These are phyloP conservation scores for Ophiostoma quercus DNA, from an alignment of 2,329 filamentous ascomycete genomes.

Conservation along the genomic window DNA sequence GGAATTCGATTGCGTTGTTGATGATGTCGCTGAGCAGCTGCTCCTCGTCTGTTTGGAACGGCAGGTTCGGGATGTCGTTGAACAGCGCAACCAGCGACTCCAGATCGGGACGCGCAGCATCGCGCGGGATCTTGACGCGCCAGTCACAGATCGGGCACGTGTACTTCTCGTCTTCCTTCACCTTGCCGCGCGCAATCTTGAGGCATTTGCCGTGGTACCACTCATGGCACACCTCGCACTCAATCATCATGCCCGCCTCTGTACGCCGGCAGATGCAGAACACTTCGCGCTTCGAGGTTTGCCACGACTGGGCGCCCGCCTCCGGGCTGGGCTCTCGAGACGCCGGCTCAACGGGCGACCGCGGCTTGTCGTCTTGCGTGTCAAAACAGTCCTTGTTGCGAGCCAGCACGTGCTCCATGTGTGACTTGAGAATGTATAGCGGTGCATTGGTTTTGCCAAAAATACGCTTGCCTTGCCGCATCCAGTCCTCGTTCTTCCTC, in stretches of 20 bases:
- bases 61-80: slow-evolving; percentile 71
- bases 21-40: slow-evolving; percentile 81
- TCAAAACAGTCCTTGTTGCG: slow-evolving; percentile 91
- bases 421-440: slow-evolving; percentile 86
- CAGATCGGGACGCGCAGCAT: slow-evolving; percentile 89
- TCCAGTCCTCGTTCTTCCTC: slow-evolving; percentile 97
- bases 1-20: slow-evolving; percentile 75
- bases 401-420: slow-evolving; percentile 89
- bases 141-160: slow-evolving; percentile 98
- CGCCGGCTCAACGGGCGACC: slow-evolving; percentile 84
- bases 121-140: slow-evolving; percentile 91
- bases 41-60: slow-evolving; percentile 95
- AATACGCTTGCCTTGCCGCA: slow-evolving; percentile 94
- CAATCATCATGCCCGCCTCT: slow-evolving; percentile 99
- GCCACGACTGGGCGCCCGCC: slow-evolving; percentile 49
- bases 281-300: slow-evolving; percentile 67
- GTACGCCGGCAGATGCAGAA: slow-evolving; percentile 94
- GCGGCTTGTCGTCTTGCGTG: slow-evolving; percentile 72
- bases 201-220: slow-evolving; percentile 99
- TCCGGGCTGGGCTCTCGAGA: slow-evolving; percentile 69
- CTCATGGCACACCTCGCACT: slow-evolving; percentile 96
- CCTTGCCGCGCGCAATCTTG: slow-evolving; percentile 94
- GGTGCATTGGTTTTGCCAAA: slow-evolving; percentile 98
- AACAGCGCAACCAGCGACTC: slow-evolving; percentile 83
- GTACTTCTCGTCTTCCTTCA: slow-evolving; percentile 98